A percentile compares a stretch with the other conserved stretches of the same genome.
Evolutionary conservation across 768 basidiomycete genomes (phyloP).

Genomic region (Lentinus tigrinus): DNA sequence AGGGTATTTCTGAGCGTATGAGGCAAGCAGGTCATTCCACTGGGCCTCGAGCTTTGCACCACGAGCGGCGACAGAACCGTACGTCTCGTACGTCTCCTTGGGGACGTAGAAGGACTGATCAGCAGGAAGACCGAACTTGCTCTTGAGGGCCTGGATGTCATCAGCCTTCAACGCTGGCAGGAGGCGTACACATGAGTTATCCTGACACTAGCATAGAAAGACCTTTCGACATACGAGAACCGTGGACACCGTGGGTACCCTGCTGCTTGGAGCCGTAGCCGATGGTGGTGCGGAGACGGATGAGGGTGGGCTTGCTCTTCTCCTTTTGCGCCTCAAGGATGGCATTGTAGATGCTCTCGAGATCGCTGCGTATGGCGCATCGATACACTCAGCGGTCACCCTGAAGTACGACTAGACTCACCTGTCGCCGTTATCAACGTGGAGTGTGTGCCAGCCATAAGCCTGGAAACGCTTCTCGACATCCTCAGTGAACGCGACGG

Average conservation of each 20-base stretch:
- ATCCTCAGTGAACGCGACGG: conserved; percentile 91
- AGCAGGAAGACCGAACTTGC: conserved; percentile 79
- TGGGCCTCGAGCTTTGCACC: conserved; percentile 72
- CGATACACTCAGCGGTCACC: conserved; percentile 4
- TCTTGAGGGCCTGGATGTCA: conserved; percentile 81
- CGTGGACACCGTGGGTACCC: conserved; percentile 94
- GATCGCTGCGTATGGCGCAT: conserved; percentile 49
- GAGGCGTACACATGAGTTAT: not conserved
- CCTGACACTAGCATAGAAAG: not conserved
- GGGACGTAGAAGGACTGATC: conserved; percentile 80
- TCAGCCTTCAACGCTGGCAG: conserved; percentile 83
- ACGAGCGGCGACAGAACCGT: conserved; percentile 62
- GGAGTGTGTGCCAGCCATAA: conserved; percentile 93
- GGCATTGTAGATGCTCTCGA: conserved; percentile 72
- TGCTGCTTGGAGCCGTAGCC: conserved; percentile 92
- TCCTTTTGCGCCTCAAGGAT: conserved; percentile 76
- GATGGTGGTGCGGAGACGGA: conserved; percentile 85
- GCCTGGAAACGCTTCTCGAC: conserved; percentile 84
- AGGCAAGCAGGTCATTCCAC: conserved; percentile 68
- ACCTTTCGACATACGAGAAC: conserved; percentile 66
- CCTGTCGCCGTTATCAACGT: conserved; percentile 78
- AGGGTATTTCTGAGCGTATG: conserved; percentile 79
- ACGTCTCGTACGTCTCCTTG: conserved; percentile 65
- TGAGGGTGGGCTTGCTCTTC: conserved; percentile 82
- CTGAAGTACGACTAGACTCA: conserved; percentile 26